Evolutionary conservation across 2,329 filamentous ascomycete species (phyloP).

Genomic region (Sarocladium brachiariae): DNA sequence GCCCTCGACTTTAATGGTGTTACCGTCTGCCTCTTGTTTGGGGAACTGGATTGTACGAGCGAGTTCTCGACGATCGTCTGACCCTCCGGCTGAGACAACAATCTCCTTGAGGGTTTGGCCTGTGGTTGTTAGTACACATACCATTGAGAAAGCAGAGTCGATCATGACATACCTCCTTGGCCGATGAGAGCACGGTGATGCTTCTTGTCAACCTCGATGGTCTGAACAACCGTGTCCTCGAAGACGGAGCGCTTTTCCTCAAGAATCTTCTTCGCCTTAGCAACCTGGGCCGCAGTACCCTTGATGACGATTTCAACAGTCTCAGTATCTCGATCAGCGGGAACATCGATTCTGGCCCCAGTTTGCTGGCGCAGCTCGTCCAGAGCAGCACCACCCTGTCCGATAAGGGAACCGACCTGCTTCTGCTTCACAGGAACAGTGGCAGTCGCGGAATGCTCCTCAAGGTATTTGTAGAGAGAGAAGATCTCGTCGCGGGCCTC

Average conservation of each 20-base stretch:
- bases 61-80: conserved; percentile 74
- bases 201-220: conserved; percentile 88
- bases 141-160: too few species aligned
- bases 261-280: conserved; percentile 83
- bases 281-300: conserved; percentile 85
- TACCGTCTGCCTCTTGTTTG: conserved; percentile 75
- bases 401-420: conserved; percentile 90
- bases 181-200: conserved; percentile 89
- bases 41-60: conserved; percentile 93
- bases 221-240: conserved; percentile 80
- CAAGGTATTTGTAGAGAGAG: conserved; percentile 79
- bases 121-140: conserved; percentile 33
- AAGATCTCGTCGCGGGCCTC: conserved; percentile 87
- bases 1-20: conserved; percentile 82
- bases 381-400: conserved; percentile 82
- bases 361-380: conserved; percentile 80
- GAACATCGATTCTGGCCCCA: conserved; percentile 87
- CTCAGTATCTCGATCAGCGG: conserved; percentile 66
- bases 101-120: conserved; percentile 81
- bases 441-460: conserved; percentile 77
- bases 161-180: conserved; percentile 64
- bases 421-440: conserved; percentile 81
- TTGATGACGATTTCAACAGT: conserved; percentile 84
- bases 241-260: conserved; percentile 82
- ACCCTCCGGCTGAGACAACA: conserved; percentile 80